phyloP scores from a whole-genome alignment of 2,329 filamentous ascomycete species.

The Aspergillus latus region DNA sequence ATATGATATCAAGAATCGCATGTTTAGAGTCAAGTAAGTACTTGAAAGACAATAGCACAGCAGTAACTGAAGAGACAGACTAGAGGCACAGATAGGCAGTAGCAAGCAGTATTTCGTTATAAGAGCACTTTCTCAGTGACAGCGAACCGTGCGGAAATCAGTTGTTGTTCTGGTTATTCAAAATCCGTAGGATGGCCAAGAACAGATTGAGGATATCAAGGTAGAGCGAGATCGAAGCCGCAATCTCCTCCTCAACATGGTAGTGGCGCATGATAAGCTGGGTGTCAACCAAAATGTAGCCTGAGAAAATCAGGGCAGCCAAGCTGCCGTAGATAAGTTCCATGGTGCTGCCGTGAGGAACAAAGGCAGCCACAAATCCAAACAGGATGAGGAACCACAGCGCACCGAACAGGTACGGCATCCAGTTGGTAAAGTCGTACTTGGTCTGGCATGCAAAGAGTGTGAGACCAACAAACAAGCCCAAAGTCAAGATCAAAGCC shows the following conservation, averaged over 20 bases:
- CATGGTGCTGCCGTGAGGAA: slow-evolving; percentile 75
- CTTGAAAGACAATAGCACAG: too few species aligned
- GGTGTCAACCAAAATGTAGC: slow-evolving; percentile 93
- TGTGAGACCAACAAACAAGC: slow-evolving; percentile 63
- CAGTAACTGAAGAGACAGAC: too few species aligned
- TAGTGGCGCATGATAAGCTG: slow-evolving; percentile 94
- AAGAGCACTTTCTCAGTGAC: too few species aligned
- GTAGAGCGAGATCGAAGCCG: slow-evolving; percentile 90
- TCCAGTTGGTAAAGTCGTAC: slow-evolving; percentile 97
- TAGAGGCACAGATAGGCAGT: too few species aligned
- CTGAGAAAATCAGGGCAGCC: slow-evolving; percentile 84
- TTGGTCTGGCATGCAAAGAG: slow-evolving; percentile 95
- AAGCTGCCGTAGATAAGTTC: slow-evolving; percentile 84
- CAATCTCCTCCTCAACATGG: slow-evolving; percentile 97
- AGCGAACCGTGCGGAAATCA: slow-evolving; percentile 37
- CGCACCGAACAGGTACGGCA: slow-evolving; percentile 87
- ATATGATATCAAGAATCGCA: too few species aligned
- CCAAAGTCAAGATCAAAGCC: slow-evolving; percentile 75
- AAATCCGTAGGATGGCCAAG: slow-evolving; percentile 87
- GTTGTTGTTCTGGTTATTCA: slow-evolving; percentile 96
- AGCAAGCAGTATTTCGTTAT: too few species aligned
- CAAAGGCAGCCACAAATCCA: slow-evolving; percentile 87
- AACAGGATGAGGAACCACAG: slow-evolving; percentile 91
- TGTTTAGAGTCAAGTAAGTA: too few species aligned
- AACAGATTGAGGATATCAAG: slow-evolving; percentile 97